A percentile compares a stretch with the other conserved stretches of the same genome.
phyloP scores from a whole-genome alignment of 768 basidiomycete genomes.

The Lactarius pseudohatsudake region DNA sequence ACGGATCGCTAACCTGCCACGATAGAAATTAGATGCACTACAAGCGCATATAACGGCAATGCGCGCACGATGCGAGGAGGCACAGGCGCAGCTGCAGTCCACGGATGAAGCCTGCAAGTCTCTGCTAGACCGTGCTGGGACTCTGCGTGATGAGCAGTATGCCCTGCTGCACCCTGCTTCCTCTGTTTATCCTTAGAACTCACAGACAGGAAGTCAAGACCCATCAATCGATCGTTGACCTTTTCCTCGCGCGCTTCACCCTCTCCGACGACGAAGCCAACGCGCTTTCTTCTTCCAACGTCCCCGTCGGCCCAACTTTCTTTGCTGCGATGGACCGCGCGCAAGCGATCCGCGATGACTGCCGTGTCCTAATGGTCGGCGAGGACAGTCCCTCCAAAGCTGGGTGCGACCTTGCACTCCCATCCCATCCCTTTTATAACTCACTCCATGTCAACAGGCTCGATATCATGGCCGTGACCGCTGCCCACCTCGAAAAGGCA shows the following conservation, averaged over 20 bases:
- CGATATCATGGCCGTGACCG: conserved; percentile 86
- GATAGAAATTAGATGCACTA: conserved; percentile 79
- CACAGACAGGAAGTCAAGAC: conserved; percentile 67
- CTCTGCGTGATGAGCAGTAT: conserved; percentile 70
- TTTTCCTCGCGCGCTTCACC: conserved; percentile 87
- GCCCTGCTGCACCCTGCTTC: conserved; percentile 25
- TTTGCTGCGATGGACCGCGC: conserved; percentile 89
- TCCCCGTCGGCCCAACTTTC: conserved; percentile 69
- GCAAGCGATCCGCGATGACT: conserved; percentile 79
- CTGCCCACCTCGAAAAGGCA: conserved; percentile 80
- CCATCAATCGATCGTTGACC: conserved; percentile 67
- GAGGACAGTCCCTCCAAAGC: conserved; percentile 77
- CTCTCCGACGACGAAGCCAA: conserved; percentile 70
- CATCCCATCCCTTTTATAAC: not conserved
- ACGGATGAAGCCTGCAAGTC: conserved; percentile 77
- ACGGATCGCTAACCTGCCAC: not conserved
- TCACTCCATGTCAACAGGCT: conserved; percentile 45
- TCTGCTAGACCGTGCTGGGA: conserved; percentile 80
- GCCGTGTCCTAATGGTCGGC: conserved; percentile 81
- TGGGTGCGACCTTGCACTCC: conserved; percentile 47
- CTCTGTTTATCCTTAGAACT: conserved; percentile 16
- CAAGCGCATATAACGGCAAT: conserved; percentile 78
- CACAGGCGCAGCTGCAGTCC: conserved; percentile 69
- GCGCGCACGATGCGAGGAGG: conserved; percentile 79
- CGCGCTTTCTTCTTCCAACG: conserved; percentile 73